phyloP scores from a whole-genome alignment of 2,329 filamentous ascomycete species.

The Verticillium nonalfalfae region DNA sequence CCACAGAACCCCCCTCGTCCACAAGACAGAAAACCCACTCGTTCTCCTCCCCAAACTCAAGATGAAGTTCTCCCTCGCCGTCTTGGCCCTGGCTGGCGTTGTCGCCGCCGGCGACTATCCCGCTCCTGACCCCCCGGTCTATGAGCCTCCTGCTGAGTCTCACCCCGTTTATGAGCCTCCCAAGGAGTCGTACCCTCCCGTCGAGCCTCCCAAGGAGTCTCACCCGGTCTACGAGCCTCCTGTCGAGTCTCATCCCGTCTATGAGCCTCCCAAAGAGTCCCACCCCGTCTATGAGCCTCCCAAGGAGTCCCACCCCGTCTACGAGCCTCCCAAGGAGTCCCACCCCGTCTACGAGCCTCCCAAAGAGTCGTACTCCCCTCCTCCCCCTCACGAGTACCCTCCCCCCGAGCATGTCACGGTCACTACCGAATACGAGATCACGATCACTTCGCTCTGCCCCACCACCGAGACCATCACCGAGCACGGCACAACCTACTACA shows the following conservation, averaged over 20 bases:
- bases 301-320: slow-evolving; percentile 2
- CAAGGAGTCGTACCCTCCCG: neutral
- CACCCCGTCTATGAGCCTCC: neutral
- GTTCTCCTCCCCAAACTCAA: neutral
- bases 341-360: neutral
- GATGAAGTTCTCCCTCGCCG: slow-evolving; percentile 9
- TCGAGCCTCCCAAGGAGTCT: neutral
- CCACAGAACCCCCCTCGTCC: slow-evolving; percentile 4
- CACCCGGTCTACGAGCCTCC: slow-evolving; percentile 5
- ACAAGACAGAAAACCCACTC: slow-evolving; percentile 3
- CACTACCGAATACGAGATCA: slow-evolving; percentile 18
- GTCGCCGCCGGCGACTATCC: slow-evolving; percentile 8
- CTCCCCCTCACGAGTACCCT: neutral
- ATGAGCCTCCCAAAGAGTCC: neutral
- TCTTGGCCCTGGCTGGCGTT: slow-evolving; percentile 8
- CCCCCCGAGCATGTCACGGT: neutral
- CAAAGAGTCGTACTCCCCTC: neutral
- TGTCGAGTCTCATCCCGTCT: neutral
- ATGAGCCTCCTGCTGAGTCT: slow-evolving; percentile 4
- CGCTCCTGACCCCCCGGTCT: neutral
- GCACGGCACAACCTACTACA: slow-evolving; percentile 13
- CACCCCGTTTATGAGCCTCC: neutral
- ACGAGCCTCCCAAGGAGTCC: neutral
- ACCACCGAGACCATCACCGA: slow-evolving; percentile 17
- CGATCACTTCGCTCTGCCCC: slow-evolving; percentile 32